phyloP scores from a whole-genome alignment of 176 grass and related monocot genomes.

The Urochloa ruziziensis region DNA sequence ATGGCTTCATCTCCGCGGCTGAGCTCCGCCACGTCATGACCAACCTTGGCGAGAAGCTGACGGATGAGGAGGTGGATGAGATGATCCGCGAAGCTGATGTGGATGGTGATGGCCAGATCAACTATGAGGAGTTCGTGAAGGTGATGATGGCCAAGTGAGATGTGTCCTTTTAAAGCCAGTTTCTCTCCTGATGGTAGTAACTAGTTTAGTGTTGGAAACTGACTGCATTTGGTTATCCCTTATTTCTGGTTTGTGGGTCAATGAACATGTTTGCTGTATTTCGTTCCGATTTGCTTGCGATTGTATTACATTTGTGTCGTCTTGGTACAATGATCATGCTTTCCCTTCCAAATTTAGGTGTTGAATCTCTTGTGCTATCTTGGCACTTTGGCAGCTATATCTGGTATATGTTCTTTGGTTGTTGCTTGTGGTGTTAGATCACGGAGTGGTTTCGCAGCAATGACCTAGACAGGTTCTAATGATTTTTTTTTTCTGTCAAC shows the following conservation, averaged over 20 bases:
- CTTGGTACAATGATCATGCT: conserved; percentile 15
- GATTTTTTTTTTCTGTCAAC: neutral
- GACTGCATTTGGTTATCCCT: conserved; percentile 33
- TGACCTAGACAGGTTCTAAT: neutral
- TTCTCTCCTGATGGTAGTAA: conserved; percentile 37
- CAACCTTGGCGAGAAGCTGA: conserved; percentile 56
- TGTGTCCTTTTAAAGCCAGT: conserved; percentile 29
- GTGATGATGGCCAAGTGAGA: conserved; percentile 57
- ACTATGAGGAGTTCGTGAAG: conserved; percentile 54
- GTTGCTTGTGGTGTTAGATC: neutral
- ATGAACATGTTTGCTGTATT: conserved; percentile 25
- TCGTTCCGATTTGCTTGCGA: conserved; percentile 11
- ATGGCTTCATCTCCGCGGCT: conserved; percentile 43
- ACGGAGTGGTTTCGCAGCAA: neutral
- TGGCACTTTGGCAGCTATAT: neutral
- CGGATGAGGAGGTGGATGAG: conserved; percentile 45
- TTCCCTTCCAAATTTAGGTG: neutral
- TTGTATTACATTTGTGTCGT: conserved; percentile 20
- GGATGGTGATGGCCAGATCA: conserved; percentile 49
- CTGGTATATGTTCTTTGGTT: neutral
- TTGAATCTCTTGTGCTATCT: neutral
- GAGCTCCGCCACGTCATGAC: conserved; percentile 59
- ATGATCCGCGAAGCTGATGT: conserved; percentile 43
- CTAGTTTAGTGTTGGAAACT: conserved; percentile 45
- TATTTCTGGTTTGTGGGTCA: neutral